These are phyloP conservation scores for Mortierella sp. DNA, from an alignment of 371 early-diverging fungal genomes.

Conservation along the genomic window DNA sequence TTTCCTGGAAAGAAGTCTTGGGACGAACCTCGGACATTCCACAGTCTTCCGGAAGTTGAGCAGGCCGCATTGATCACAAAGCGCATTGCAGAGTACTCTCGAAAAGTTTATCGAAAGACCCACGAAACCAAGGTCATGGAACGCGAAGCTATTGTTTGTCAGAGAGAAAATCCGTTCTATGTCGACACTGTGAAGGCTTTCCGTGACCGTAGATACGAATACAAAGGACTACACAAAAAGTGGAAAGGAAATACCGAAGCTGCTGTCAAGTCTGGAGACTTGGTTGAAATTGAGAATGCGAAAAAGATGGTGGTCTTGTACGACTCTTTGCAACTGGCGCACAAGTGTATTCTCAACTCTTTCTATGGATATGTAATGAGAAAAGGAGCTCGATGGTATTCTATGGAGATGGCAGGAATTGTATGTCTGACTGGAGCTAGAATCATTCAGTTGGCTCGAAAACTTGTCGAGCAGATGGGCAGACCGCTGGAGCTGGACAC, in stretches of 20 bases:
- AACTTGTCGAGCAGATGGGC: conserved; percentile 95
- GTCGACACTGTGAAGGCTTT: conserved; percentile 98
- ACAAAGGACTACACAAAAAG: conserved; percentile 94
- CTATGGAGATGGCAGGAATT: conserved; percentile 99
- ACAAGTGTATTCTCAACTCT: conserved; percentile 99
- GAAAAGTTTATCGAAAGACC: conserved; percentile 91
- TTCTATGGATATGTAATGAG: conserved; percentile 99
- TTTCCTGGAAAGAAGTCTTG: conserved; percentile 76
- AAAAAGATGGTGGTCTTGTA: conserved; percentile 96
- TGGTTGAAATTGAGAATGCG: conserved; percentile 86
- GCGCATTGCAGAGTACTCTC: conserved; percentile 90
- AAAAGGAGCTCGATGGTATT: conserved; percentile 99
- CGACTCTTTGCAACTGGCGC: conserved; percentile 98
- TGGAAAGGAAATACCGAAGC: conserved; percentile 90
- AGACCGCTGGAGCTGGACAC: conserved; percentile 99
- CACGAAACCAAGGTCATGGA: conserved; percentile 85
- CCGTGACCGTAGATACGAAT: conserved; percentile 98
- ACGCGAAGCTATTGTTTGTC: conserved; percentile 95
- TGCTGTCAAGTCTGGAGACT: conserved; percentile 73
- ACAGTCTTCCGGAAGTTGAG: conserved; percentile 74
- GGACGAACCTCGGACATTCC: conserved; percentile 75
- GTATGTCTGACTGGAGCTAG: conserved; percentile 98
- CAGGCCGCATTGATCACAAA: conserved; percentile 83
- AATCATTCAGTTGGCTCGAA: conserved; percentile 98
- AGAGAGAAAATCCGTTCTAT: conserved; percentile 99